Conservation (phyloP, 2,329 filamentous ascomycete genomes). For the Cladosporium halotolerans region DNA sequence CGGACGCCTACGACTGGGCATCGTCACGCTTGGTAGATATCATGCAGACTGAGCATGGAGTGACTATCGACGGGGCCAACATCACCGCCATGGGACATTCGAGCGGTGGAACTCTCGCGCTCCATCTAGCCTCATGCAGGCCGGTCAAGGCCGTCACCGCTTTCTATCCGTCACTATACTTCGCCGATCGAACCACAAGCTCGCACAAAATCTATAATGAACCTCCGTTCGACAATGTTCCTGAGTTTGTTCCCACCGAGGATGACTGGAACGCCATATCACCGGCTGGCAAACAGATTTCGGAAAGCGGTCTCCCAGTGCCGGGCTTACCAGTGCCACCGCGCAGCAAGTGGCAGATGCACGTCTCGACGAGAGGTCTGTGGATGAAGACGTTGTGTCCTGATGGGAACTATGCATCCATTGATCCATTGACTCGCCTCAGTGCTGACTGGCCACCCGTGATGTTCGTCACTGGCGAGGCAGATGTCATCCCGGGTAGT, state of each 20-base stretch:
- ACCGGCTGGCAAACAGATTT: constrained; percentile 13
- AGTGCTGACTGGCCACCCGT: constrained; percentile 15
- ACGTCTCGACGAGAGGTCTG: constrained; percentile 16
- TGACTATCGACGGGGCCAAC: constrained; percentile 26
- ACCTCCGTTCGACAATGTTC: constrained; percentile 16
- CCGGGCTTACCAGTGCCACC: constrained; percentile 15
- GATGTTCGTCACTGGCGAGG: constrained; percentile 18
- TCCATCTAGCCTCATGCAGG: constrained; percentile 39
- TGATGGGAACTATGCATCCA: constrained; percentile 13
- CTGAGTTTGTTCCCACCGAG: constrained; percentile 14
- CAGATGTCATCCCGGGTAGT: constrained; percentile 16
- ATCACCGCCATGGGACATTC: constrained; percentile 35
- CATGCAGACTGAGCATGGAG: constrained; percentile 10
- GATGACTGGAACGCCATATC: constrained; percentile 16
- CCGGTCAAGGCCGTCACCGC: constrained; percentile 17
- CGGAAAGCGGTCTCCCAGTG: constrained; percentile 9
- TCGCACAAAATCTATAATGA: constrained; percentile 13
- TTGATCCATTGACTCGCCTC: constrained; percentile 19
- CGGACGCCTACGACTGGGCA: constrained; percentile 33
- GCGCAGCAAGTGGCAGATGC: constrained; percentile 16
- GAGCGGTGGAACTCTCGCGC: constrained; percentile 32
- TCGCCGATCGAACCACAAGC: constrained; percentile 10
- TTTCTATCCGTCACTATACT: constrained; percentile 18
- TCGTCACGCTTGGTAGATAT: constrained; percentile 26
- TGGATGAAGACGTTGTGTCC: constrained; percentile 16